Evolutionary conservation across 164 flowering plant species (phyloP).

Genomic region (Umbellularia californica): DNA sequence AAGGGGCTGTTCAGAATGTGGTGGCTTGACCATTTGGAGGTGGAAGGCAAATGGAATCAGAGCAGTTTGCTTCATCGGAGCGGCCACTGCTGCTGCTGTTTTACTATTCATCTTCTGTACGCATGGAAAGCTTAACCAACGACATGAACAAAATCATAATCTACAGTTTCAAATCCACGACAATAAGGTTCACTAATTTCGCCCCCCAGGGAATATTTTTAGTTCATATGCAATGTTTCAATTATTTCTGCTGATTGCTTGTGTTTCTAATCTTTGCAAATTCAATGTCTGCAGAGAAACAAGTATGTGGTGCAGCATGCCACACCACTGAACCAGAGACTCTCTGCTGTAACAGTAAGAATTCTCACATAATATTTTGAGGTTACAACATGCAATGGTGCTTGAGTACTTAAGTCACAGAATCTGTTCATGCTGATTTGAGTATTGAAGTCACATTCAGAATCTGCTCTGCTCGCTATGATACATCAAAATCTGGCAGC

Average conservation of each 20-base stretch:
- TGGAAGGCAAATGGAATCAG: slow-evolving; percentile 45
- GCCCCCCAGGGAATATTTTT: no score
- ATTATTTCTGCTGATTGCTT: neutral
- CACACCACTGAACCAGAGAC: slow-evolving; percentile 44
- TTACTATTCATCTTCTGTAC: slow-evolving; percentile 47
- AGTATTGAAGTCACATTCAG: no score
- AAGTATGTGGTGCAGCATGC: slow-evolving; percentile 52
- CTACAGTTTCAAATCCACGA: slow-evolving; percentile 48
- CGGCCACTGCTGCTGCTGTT: slow-evolving; percentile 53
- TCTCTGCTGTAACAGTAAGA: slow-evolving; percentile 41
- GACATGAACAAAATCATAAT: slow-evolving; percentile 37
- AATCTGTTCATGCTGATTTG: no score
- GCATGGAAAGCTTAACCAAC: slow-evolving; percentile 19
- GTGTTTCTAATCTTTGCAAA: neutral
- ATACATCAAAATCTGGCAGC: no score
- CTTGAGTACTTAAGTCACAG: slow-evolving; percentile 2
- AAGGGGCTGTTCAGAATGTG: slow-evolving; percentile 9
- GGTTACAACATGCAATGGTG: slow-evolving; percentile 50
- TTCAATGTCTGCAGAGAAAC: slow-evolving; percentile 39
- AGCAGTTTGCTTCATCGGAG: slow-evolving; percentile 54
- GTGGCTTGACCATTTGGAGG: slow-evolving; percentile 38
- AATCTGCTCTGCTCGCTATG: no score
- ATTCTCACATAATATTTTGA: slow-evolving; percentile 46
- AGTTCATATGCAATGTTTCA: neutral
- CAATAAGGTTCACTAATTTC: slow-evolving; percentile 38